Conservation (phyloP, 1,139 yeast genomes). For the Scheffersomyces segobiensis region DNA sequence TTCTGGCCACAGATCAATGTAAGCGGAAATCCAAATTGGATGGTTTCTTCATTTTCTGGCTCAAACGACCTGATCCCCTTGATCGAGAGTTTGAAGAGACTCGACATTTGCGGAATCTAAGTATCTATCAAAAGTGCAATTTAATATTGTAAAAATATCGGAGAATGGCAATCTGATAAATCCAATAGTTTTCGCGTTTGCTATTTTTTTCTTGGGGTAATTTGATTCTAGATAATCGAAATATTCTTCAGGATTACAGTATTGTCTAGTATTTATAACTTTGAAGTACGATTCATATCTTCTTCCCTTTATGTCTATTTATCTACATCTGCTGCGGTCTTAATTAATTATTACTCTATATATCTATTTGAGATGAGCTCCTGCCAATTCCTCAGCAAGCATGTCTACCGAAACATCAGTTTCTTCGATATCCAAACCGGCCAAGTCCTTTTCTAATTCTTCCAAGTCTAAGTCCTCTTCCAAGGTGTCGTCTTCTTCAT, state of each 20-base stretch:
- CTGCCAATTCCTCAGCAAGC: conserved; percentile 58
- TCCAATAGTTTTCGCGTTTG: neutral
- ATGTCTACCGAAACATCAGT: conserved; percentile 52
- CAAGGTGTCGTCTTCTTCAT: conserved; percentile 55
- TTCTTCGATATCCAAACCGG: conserved; percentile 32
- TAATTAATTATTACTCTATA: neutral
- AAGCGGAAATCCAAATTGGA: conserved; percentile 86
- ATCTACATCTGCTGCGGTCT: neutral
- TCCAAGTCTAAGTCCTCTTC: conserved; percentile 55
- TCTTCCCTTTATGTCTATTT: no score
- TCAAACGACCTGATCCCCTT: conserved; percentile 92
- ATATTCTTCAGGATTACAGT: neutral
- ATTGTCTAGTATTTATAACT: neutral
- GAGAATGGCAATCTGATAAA: neutral
- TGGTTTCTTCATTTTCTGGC: conserved; percentile 76
- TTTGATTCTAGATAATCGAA: no score
- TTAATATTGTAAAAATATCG: no score
- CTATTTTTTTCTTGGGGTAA: neutral
- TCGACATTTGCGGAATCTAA: conserved; percentile 49
- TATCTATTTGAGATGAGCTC: conserved; percentile 39
- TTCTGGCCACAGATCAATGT: conserved; percentile 95
- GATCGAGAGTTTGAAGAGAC: conserved; percentile 74
- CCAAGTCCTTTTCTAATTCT: conserved; percentile 61
- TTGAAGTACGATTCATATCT: no score
- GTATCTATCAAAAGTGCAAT: neutral